Conservation (phyloP, 192 early-diverging fungal species). For the Backusella parvicylindrica region DNA sequence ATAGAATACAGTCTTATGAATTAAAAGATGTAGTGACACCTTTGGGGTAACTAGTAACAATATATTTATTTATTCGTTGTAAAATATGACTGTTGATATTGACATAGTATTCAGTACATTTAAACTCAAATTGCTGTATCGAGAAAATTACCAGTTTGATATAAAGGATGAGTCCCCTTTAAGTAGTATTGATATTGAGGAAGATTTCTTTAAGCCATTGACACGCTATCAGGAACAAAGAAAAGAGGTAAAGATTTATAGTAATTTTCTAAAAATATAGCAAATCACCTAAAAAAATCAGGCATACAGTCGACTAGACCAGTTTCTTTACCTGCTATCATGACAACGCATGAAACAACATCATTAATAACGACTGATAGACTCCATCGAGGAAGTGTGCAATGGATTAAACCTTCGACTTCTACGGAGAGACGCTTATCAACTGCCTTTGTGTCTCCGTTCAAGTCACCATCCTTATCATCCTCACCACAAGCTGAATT, state of each 20-base stretch:
- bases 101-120: constrained; percentile 49
- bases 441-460: constrained; percentile 21
- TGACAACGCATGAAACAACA: neutral
- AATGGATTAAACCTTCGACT: neutral
- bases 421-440: constrained; percentile 10
- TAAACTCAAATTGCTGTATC: constrained; percentile 64
- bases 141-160: constrained; percentile 73
- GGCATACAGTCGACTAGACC: constrained; percentile 13
- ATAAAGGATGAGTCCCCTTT: constrained; percentile 46
- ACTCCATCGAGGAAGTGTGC: neutral
- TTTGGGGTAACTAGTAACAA: constrained; percentile 47
- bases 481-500: constrained; percentile 26
- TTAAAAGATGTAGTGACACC: constrained; percentile 73
- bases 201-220: constrained; percentile 63
- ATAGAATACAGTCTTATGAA: constrained; percentile 56
- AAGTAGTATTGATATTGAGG: constrained; percentile 58
- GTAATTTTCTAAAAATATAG: constrained; percentile 21
- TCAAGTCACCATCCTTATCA: constrained; percentile 38
- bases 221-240: neutral
- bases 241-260: neutral
- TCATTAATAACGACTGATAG: neutral
- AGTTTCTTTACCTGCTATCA: neutral
- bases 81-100: neutral
- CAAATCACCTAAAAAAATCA: constrained; percentile 25
- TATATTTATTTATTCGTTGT: neutral